Percentiles rank a stretch among this genome's conserved stretches.
phyloP scores from a whole-genome alignment of 108 stramenopile genomes.

The Aureococcus anophagefferens region DNA sequence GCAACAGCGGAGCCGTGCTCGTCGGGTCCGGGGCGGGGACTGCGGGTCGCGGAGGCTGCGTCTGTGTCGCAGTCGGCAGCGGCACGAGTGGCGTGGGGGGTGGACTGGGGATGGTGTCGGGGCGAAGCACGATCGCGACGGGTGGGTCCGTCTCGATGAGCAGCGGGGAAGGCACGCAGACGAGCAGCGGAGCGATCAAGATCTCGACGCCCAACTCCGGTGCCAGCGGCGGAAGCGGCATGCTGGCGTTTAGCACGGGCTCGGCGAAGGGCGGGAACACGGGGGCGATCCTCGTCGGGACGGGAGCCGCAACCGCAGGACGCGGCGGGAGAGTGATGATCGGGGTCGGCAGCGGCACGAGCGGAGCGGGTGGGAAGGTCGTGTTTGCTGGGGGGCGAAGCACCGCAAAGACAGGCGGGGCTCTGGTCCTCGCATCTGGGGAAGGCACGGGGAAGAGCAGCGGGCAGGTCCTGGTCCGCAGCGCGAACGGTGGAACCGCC shows the following conservation, averaged over 20 bases:
- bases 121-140: background rate
- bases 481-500: background rate
- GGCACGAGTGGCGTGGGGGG: slow-evolving; percentile 2
- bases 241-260: slow-evolving; percentile 8
- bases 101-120: slow-evolving; percentile 4
- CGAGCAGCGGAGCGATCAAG: slow-evolving; percentile 4
- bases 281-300: slow-evolving; percentile 9
- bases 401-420: background rate
- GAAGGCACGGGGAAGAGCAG: slow-evolving; percentile 6
- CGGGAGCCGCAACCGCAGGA: background rate
- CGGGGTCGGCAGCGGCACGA: background rate
- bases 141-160: background rate
- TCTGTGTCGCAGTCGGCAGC: slow-evolving; percentile 18
- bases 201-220: slow-evolving; percentile 5
- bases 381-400: background rate
- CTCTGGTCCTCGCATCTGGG: background rate
- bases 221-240: background rate
- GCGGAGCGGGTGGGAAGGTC: background rate
- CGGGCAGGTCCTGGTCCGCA: slow-evolving; percentile 5
- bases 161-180: slow-evolving; percentile 12
- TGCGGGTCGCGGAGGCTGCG: slow-evolving; percentile 9
- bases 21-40: slow-evolving; percentile 15
- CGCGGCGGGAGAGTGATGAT: background rate
- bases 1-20: slow-evolving; percentile 8
- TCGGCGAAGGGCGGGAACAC: slow-evolving; percentile 3